Percentiles rank a stretch among this genome's conserved stretches.
phyloP scores from a whole-genome alignment of 2,329 filamentous ascomycete species.

The Botryotinia narcissicola region DNA sequence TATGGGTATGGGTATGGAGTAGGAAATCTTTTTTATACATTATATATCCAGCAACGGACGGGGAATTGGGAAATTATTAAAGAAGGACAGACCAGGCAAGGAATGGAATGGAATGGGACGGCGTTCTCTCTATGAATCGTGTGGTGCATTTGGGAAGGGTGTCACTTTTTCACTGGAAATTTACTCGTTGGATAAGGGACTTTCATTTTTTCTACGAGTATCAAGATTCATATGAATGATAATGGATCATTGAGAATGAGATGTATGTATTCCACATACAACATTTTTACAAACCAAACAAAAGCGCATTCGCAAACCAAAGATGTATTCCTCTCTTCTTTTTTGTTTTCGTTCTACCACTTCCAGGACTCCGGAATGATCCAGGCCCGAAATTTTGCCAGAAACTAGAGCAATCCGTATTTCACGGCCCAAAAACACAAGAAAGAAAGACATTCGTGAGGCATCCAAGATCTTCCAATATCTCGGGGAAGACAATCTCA shows the following conservation, averaged over 20 bases:
- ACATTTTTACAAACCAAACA: neutral
- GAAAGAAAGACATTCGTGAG: neutral
- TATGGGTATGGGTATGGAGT: conserved; percentile 2
- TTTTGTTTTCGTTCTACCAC: neutral
- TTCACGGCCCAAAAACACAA: neutral
- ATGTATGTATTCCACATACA: conserved; percentile 15
- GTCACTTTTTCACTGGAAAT: conserved; percentile 1
- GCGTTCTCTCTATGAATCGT: conserved; percentile 11
- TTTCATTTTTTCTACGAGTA: conserved; percentile 8
- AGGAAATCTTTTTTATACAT: conserved; percentile 15
- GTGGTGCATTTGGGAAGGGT: neutral
- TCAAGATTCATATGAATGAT: conserved; percentile 10
- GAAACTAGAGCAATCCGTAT: neutral
- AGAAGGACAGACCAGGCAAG: conserved; percentile 1
- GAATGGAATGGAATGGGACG: conserved; percentile 2
- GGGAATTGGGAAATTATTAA: neutral
- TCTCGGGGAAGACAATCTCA: neutral
- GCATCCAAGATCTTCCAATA: conserved; percentile 1
- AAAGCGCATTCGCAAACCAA: conserved; percentile 5
- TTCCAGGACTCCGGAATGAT: neutral
- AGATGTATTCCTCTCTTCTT: neutral
- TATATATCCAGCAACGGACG: conserved; percentile 20
- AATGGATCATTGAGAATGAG: conserved; percentile 12
- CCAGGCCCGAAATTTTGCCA: neutral
- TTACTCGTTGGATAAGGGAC: neutral